phyloP scores from a whole-genome alignment of 208 protist species.

The Leishmania tropica region DNA sequence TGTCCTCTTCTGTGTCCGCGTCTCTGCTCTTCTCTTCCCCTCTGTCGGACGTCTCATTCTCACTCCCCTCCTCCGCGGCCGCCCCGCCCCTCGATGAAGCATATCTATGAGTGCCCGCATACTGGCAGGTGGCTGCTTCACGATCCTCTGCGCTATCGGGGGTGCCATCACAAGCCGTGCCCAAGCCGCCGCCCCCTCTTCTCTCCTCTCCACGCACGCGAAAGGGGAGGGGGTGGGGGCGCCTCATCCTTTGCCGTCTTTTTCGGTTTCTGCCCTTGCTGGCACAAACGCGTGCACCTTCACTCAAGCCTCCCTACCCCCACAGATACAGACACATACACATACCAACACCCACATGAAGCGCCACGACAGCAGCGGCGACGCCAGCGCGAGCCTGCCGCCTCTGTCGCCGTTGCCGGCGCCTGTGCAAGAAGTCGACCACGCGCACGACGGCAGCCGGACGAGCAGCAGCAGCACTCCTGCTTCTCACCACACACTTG shows the following conservation, averaged over 20 bases:
- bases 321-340: not conserved
- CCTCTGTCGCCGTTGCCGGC: not conserved
- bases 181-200: not conserved
- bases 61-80: not conserved
- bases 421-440: not conserved
- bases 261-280: not conserved
- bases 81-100: too few species aligned
- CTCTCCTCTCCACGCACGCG: not conserved
- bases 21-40: not conserved
- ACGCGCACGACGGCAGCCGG: not conserved
- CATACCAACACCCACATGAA: not conserved
- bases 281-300: not conserved
- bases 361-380: not conserved
- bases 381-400: slow-evolving; percentile 1
- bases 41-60: not conserved
- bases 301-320: not conserved
- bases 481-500: slow-evolving; percentile 19
- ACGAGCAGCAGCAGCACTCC: not conserved
- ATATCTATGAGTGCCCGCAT: not conserved
- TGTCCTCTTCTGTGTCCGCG: too few species aligned
- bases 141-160: slow-evolving; percentile 1
- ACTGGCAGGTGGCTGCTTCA: slow-evolving; percentile 5
- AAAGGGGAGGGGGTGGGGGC: not conserved
- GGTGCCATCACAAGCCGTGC: not conserved
- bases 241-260: not conserved